Base-by-base conservation (phyloP, 129 eudicot species). In the Flaveria linearis region DNA sequence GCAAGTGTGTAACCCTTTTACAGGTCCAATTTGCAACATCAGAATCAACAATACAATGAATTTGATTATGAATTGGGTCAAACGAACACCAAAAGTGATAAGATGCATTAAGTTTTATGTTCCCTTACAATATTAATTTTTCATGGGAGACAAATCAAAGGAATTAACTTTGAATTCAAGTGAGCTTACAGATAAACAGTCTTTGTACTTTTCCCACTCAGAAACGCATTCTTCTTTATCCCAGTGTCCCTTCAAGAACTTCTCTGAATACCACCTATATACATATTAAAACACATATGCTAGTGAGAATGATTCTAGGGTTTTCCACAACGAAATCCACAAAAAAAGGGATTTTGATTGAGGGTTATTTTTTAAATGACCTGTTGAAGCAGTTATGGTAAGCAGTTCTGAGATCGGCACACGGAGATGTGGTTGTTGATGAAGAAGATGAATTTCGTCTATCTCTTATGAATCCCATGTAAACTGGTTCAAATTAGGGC, bases 141-240 rank as follows among this genome's bases (percentile, higher is more conserved):
- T 30, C 5, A 30, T 30, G 36, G 36, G 36, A 30, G 36, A 30
- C 6, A 15, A 22, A 42, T 39, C 16, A 9, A 20, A 45, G 45
- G 1, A 60, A 26, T 16, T 25, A n/a, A 74, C 12, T 1, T 47
- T 28, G 20, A 74, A 58, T 1, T 45, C 3, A 42, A 50, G 47
- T 3, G 46, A 82, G 45, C 90, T 85, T 81, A 91, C 99, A 66
- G 96, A 86, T 74, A 94, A 87, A 76, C 99, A 94, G 7, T 84
- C 92, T 71, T 88, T 89, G 78, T 94, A 94, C 52, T 94, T 94
- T 18, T 89, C 70, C 99, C 99, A 94, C 90, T 94, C 99, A 55
- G 81, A 50, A 83, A 86, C 88, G 47, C 99, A 91, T 53, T 89
- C 99, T 76, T 89, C 91, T 77, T 87, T 91, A 47, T 94, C 87